phyloP scores from a whole-genome alignment of 139 green algal species.

The Micractinium conductrix region DNA sequence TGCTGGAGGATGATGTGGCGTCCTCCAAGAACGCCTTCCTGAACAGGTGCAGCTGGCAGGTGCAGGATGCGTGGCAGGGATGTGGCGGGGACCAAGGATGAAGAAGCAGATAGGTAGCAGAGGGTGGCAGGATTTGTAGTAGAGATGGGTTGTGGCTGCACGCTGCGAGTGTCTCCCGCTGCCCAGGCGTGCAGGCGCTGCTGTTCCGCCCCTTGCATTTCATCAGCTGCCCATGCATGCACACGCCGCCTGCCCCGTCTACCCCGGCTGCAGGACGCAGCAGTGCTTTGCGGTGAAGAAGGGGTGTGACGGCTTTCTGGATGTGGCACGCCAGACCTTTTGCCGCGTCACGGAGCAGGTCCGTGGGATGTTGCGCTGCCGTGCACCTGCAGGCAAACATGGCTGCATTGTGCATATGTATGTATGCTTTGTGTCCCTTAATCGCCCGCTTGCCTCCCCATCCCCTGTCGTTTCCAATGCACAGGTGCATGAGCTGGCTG shows the following conservation, averaged over 20 bases:
- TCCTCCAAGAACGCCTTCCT: slow-evolving; percentile 63
- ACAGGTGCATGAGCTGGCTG: slow-evolving; percentile 73
- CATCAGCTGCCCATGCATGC: neutral
- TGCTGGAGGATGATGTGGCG: slow-evolving; percentile 69
- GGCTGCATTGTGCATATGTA: too few species aligned
- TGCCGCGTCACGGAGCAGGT: slow-evolving; percentile 75
- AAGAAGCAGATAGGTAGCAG: neutral
- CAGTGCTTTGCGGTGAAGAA: slow-evolving; percentile 79
- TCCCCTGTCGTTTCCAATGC: neutral
- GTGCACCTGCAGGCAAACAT: too few species aligned
- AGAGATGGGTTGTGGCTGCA: too few species aligned
- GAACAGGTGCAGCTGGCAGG: slow-evolving; percentile 42
- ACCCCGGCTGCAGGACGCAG: slow-evolving; percentile 57
- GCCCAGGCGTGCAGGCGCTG: too few species aligned
- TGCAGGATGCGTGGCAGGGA: neutral
- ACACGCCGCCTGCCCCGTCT: neutral
- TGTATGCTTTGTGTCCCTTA: neutral
- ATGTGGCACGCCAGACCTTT: slow-evolving; percentile 81
- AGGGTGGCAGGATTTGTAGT: too few species aligned
- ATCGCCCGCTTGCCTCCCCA: neutral
- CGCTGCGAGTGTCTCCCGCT: too few species aligned
- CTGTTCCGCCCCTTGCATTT: too few species aligned
- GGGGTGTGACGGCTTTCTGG: slow-evolving; percentile 77
- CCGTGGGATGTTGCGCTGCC: too few species aligned
- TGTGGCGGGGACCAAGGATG: too few species aligned